Conservation (phyloP, 2,329 filamentous ascomycete species). For the Chalaropsis ovoidea region DNA sequence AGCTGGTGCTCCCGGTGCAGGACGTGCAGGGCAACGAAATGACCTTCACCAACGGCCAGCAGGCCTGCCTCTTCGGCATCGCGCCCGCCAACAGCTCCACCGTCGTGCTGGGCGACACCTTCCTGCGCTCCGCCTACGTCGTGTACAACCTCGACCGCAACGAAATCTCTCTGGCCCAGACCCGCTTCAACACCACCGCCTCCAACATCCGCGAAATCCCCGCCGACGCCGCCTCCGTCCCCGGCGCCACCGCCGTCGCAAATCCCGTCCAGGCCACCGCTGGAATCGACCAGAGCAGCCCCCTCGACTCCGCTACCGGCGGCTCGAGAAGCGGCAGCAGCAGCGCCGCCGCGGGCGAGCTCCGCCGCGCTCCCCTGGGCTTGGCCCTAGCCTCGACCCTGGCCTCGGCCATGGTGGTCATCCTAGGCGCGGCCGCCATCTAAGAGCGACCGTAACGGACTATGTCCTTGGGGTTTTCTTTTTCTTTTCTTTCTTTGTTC, state of each 20-base stretch:
- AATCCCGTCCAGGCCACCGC: slow-evolving; percentile 42
- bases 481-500: slow-evolving; percentile 10
- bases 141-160: slow-evolving; percentile 66
- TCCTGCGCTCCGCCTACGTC: slow-evolving; percentile 63
- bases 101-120: slow-evolving; percentile 63
- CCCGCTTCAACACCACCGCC: slow-evolving; percentile 45
- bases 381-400: not conserved
- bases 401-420: not conserved
- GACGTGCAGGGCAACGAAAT: slow-evolving; percentile 40
- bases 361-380: not conserved
- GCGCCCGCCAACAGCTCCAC: slow-evolving; percentile 45
- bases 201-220: slow-evolving; percentile 47
- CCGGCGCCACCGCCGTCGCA: slow-evolving; percentile 43
- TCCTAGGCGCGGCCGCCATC: not conserved
- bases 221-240: slow-evolving; percentile 41
- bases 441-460: not conserved
- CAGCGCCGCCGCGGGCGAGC: slow-evolving; percentile 25
- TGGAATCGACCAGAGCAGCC: slow-evolving; percentile 31
- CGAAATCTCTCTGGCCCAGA: slow-evolving; percentile 59
- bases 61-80: slow-evolving; percentile 59
- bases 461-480: not conserved
- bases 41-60: slow-evolving; percentile 43
- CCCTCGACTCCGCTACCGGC: not conserved
- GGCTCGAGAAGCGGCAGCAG: not conserved
- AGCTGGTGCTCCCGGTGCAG: slow-evolving; percentile 48